Evolutionary conservation across 257 asterid species (phyloP).

Genomic region (Plantago elongata): DNA sequence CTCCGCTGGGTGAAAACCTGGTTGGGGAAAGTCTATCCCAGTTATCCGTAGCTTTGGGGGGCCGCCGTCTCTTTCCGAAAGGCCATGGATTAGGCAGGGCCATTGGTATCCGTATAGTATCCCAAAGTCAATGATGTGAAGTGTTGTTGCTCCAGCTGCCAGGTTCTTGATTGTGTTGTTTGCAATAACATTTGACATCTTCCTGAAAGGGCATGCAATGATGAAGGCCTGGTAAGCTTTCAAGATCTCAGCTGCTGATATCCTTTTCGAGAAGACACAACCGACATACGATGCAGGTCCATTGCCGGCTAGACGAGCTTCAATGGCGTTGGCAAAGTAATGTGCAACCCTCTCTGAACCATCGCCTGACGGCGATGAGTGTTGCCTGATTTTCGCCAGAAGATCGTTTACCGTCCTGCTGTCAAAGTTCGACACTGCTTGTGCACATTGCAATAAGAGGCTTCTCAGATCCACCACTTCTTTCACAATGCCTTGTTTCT

Average conservation of each 20-base stretch:
- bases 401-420: constrained; percentile 22
- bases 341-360: constrained; percentile 42
- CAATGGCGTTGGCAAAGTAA: constrained; percentile 43
- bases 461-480: constrained; percentile 40
- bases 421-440: constrained; percentile 38
- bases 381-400: constrained; percentile 29
- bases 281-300: constrained; percentile 24
- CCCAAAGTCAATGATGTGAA: constrained; percentile 49
- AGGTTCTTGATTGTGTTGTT: constrained; percentile 36
- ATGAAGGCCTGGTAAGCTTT: constrained; percentile 41
- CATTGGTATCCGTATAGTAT: constrained; percentile 50
- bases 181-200: constrained; percentile 39
- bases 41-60: constrained; percentile 54
- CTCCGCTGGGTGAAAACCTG: constrained; percentile 52
- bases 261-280: constrained; percentile 12
- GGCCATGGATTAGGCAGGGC: constrained; percentile 45
- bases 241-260: constrained; percentile 38
- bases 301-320: constrained; percentile 45
- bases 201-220: constrained; percentile 38
- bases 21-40: constrained; percentile 50
- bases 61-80: constrained; percentile 38
- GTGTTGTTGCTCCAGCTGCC: constrained; percentile 21
- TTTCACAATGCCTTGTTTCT: constrained; percentile 18
- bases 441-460: constrained; percentile 44
- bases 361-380: constrained; percentile 45